Evolutionary conservation across 257 asterid species (phyloP).

Genomic region (Solanum clarkiae): DNA sequence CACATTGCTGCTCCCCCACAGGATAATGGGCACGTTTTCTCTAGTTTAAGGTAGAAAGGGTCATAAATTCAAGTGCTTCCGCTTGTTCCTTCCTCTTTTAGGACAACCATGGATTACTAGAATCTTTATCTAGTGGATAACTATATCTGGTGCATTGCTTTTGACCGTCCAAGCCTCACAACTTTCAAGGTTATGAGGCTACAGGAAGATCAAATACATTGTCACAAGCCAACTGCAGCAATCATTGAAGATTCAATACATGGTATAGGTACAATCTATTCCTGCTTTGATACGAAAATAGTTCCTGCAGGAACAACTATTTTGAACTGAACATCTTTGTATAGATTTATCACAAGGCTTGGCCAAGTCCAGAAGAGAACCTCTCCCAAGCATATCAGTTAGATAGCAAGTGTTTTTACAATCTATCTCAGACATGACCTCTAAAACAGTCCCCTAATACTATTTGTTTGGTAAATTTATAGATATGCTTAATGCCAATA

Average conservation of each 20-base stretch:
- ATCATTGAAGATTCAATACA: slow-evolving; percentile 1
- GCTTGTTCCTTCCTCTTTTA: slow-evolving; percentile 2
- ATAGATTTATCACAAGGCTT: background rate
- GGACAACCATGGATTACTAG: background rate
- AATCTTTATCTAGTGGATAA: background rate
- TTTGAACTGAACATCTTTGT: background rate
- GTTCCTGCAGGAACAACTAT: background rate
- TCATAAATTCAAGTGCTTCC: background rate
- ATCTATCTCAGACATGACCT: slow-evolving; percentile 9
- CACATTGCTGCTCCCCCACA: slow-evolving; percentile 5
- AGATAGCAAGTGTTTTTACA: slow-evolving; percentile 1
- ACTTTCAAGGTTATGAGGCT: background rate
- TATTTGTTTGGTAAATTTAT: background rate
- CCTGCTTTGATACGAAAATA: background rate
- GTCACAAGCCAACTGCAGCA: slow-evolving; percentile 1
- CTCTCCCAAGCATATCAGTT: slow-evolving; percentile 18
- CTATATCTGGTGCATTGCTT: background rate
- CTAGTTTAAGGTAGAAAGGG: background rate
- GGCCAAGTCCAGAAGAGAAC: background rate
- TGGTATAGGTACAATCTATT: background rate
- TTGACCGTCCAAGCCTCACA: background rate
- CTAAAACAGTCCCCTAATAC: slow-evolving; percentile 14
- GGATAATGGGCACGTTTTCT: background rate
- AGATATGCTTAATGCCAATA: background rate
- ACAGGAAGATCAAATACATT: background rate